phyloP scores from a whole-genome alignment of 495 filamentous ascomycete genomes.

The Clavariopsis aquatica region DNA sequence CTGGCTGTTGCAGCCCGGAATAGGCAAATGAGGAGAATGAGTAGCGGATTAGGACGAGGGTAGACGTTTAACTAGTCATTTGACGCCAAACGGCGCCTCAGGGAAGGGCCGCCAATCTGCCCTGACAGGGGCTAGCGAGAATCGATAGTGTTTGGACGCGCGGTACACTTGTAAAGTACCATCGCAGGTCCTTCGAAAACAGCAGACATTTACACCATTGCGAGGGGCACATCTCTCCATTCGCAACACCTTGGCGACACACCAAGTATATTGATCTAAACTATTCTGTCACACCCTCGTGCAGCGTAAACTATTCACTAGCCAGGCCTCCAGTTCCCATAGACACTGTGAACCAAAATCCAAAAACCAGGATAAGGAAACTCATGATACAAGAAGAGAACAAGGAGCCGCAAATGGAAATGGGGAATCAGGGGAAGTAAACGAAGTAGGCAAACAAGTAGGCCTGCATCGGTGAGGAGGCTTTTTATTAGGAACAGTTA shows the following conservation, averaged over 20 bases:
- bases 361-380: constrained; percentile 5
- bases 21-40: neutral
- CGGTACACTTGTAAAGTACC: too few relatives aligned
- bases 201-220: too few relatives aligned
- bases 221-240: neutral
- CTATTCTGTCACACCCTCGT: neutral
- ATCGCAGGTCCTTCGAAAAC: too few relatives aligned
- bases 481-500: constrained; percentile 2
- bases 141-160: neutral
- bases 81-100: neutral
- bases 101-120: neutral
- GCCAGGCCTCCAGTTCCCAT: neutral
- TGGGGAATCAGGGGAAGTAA: constrained; percentile 14
- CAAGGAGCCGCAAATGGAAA: neutral
- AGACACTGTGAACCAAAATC: too few relatives aligned
- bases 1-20: constrained; percentile 10
- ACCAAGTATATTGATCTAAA: constrained; percentile 20
- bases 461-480: neutral
- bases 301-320: neutral
- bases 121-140: neutral
- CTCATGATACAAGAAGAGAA: constrained; percentile 30
- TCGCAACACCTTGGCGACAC: constrained; percentile 9
- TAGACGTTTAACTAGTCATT: constrained; percentile 1
- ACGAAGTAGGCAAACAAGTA: neutral
- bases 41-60: neutral